Conservation (phyloP, 2,329 filamentous ascomycete genomes). For the Pezizomycotina sp. region DNA sequence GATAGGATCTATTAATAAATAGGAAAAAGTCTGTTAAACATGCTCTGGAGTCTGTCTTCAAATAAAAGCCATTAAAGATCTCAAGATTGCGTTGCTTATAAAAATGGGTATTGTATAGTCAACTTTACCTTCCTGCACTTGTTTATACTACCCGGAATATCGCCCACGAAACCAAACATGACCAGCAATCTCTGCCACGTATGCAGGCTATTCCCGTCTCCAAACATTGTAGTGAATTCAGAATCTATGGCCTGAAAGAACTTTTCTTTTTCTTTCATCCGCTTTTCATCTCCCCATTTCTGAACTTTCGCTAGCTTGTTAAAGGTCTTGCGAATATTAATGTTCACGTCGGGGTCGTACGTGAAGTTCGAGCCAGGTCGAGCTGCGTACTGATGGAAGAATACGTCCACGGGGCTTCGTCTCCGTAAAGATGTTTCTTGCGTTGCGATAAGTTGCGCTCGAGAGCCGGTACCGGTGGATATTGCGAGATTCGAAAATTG, state of each 20-base stretch:
- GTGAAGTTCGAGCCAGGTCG: conserved; percentile 1
- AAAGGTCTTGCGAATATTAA: conserved; percentile 5
- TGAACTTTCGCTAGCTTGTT: not conserved
- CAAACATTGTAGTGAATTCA: conserved; percentile 3
- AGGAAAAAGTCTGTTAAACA: not conserved
- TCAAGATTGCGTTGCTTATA: no score
- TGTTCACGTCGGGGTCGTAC: not conserved
- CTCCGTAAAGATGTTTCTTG: no score
- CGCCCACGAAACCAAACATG: not conserved
- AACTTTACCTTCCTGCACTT: conserved; percentile 6
- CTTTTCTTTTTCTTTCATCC: conserved; percentile 1
- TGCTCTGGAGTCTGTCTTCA: not conserved
- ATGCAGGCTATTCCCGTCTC: conserved; percentile 1
- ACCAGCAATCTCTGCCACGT: conserved; percentile 5
- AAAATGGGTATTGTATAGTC: no score
- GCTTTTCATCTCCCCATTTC: not conserved
- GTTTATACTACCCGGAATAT: not conserved
- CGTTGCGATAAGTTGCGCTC: no score
- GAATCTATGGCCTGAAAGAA: conserved; percentile 5
- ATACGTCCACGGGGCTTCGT: conserved; percentile 3
- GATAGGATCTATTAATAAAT: not conserved
- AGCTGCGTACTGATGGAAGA: conserved; percentile 2
- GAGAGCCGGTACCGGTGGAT: no score
- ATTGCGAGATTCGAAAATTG: no score
- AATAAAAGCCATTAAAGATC: not conserved